Evolutionary conservation across 495 filamentous ascomycete genomes (phyloP).

Genomic region (Penicillium ucsense): DNA sequence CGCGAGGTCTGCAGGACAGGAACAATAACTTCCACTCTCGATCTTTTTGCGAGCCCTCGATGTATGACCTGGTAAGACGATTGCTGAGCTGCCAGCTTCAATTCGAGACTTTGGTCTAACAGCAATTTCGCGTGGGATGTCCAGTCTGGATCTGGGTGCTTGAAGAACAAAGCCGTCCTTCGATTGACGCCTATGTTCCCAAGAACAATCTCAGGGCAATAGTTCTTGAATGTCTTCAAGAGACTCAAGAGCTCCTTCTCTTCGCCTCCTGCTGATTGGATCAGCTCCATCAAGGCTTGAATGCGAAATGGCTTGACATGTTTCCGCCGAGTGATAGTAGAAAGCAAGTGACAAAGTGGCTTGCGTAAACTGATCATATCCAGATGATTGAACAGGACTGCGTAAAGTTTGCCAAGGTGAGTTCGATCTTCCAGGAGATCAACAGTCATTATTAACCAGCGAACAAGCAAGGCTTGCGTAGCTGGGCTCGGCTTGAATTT

Average conservation of each 20-base stretch:
- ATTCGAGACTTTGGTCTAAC: slow-evolving; percentile 44
- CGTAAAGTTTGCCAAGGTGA: slow-evolving; percentile 61
- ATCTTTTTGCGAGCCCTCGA: slow-evolving; percentile 34
- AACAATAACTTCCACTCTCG: slow-evolving; percentile 41
- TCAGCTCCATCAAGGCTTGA: slow-evolving; percentile 60
- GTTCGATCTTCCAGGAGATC: slow-evolving; percentile 57
- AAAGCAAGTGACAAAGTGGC: slow-evolving; percentile 69
- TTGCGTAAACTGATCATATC: slow-evolving; percentile 57
- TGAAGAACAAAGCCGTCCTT: slow-evolving; percentile 32
- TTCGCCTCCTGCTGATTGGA: slow-evolving; percentile 35
- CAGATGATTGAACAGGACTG: slow-evolving; percentile 71
- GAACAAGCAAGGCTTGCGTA: slow-evolving; percentile 58
- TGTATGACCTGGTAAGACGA: slow-evolving; percentile 37
- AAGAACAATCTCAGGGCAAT: slow-evolving; percentile 83
- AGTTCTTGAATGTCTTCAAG: slow-evolving; percentile 77
- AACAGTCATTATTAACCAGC: slow-evolving; percentile 75
- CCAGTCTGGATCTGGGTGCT: slow-evolving; percentile 77
- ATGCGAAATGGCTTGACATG: slow-evolving; percentile 82
- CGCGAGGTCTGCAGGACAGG: slow-evolving; percentile 67
- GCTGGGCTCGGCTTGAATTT: slow-evolving; percentile 64
- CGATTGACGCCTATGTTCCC: slow-evolving; percentile 43
- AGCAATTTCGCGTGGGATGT: slow-evolving; percentile 55
- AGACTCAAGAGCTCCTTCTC: slow-evolving; percentile 71
- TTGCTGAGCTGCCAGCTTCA: slow-evolving; percentile 14
- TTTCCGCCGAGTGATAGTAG: slow-evolving; percentile 71